These are phyloP conservation scores for Mycena chlorophos DNA, from an alignment of 768 basidiomycete genomes.

Conservation along the genomic window DNA sequence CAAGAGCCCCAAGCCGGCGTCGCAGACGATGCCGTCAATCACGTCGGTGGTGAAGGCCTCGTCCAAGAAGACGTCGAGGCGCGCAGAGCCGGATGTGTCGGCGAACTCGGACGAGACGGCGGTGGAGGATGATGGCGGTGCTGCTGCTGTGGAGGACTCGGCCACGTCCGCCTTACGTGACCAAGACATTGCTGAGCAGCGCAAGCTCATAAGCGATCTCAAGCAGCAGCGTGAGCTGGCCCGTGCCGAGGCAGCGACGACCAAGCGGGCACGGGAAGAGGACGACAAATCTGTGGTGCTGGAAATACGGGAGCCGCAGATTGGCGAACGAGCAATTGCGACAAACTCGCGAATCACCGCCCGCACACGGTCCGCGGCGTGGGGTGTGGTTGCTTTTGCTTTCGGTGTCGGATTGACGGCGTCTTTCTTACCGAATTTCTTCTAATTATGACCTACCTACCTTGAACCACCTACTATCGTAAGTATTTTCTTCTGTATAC, in stretches of 20 bases:
- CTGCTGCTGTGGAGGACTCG: slow-evolving; percentile 46
- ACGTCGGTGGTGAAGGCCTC: slow-evolving; percentile 41
- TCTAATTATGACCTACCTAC: slow-evolving; percentile 38
- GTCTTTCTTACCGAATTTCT: slow-evolving; percentile 62
- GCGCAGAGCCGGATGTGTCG: slow-evolving; percentile 40
- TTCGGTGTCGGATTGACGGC: slow-evolving; percentile 66
- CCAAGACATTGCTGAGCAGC: slow-evolving; percentile 76
- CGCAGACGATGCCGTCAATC: slow-evolving; percentile 34
- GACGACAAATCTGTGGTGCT: slow-evolving; percentile 54
- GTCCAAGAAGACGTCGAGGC: slow-evolving; percentile 31
- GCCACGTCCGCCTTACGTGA: slow-evolving; percentile 62
- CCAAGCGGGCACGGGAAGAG: slow-evolving; percentile 58
- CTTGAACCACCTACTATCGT: slow-evolving; percentile 8
- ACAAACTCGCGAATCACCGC: slow-evolving; percentile 70
- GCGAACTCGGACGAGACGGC: slow-evolving; percentile 62
- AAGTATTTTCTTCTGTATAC: slow-evolving; percentile 2
- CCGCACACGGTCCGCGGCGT: slow-evolving; percentile 72
- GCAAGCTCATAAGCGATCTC: slow-evolving; percentile 69
- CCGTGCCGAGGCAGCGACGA: slow-evolving; percentile 26
- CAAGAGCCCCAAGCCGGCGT: slow-evolving; percentile 42
- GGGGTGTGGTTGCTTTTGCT: slow-evolving; percentile 84
- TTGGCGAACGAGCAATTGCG: slow-evolving; percentile 49
- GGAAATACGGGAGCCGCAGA: slow-evolving; percentile 69
- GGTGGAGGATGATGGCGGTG: slow-evolving; percentile 65
- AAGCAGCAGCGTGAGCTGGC: slow-evolving; percentile 41